Evolutionary conservation across 495 filamentous ascomycete genomes (phyloP), one percentile per base, ranked within the genome.

Genomic region (Hypoxylon perforatum): DNA sequence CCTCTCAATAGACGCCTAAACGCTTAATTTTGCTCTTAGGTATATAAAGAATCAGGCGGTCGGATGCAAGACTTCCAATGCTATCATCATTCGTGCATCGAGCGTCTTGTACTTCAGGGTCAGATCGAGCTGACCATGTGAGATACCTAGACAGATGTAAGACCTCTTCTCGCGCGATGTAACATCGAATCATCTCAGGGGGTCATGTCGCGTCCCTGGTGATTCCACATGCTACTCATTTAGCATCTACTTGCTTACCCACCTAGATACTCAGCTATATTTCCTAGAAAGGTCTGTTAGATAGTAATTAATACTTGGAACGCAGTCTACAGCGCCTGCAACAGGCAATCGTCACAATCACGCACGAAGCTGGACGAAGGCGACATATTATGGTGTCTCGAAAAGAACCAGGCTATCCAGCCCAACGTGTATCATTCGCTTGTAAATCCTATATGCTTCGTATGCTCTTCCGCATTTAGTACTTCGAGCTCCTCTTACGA

Each of bases 331-430:
- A n/a, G 35, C 14, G 25, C 35, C 35, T 11, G 3, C 14, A 11
- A 38, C 10, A 38, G 4, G 14, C 35, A 38, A 2, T n/a, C 9
- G 12, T 38, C 35, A 38, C 35, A 3, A 38, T 11, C 35, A 38
- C 35, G 3, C 35, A 11, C 35, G 35, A 11, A 2, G 9, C 9
- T n/a, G 9, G 3, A 4, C 35, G 3, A 38, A 38, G 4, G 4
- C 4, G 10, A n/a, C 35, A n/a, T 38, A 11, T 3, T 38, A 3
- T 38, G 3, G 2, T 12, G 10, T 15, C 12, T 42, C 39, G 39
- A 44, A 53, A 45, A 54, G 44, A 46, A 33, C 55, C 36, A 66
- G 56, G 63, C 56, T 58, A 66, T 60, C 56, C 56, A 61, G 63
- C 63, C 63, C 23, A 42, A 42, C 25, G 42, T 64, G 53, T 67